Base-by-base conservation (phyloP, 2,329 filamentous ascomycete genomes). In the Talaromyces sp. region DNA sequence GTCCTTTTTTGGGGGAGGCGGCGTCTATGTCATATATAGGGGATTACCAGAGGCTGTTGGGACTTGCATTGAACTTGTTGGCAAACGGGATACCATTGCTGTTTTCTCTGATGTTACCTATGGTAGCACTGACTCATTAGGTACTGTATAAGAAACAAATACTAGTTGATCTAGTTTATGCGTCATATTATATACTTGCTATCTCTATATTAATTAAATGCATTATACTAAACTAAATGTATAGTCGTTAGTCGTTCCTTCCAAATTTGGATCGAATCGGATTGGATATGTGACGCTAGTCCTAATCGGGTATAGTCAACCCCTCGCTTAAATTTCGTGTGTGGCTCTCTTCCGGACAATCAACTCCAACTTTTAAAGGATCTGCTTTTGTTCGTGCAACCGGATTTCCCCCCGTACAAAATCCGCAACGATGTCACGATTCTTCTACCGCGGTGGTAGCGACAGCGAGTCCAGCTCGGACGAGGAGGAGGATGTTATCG, bases 381-480 rank as follows among this genome's bases (percentile, higher is more conserved):
- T 54, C 61, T 39, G 52, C 58, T 51, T 56, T 58, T 49, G 33
- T 29, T 59, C 56, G 57, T 61, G 61, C 56, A 52, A 51, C 39
- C 55, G 62, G 59, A 55, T 56, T 53, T 39, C 56, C 41, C 55
- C 49, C 50, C 51, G 53, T 49, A 47, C 35, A 22, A 27, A 49
- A 61, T 51, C 64, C 63, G 64, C 74, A 79, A 89, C 72, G 58
- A 94, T 93, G 89, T 97, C 94, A 84, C 89, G 91, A 81, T 99
- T 97, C 80, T 97, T 97, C 84, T 89, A 91, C 77, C 89, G 89
- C 75, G 89, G 88, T 80, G 92, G 96, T 78, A 97, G 92, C 86
- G 96, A 93, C 71, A 90, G 86, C 82, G 92, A 97, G 78, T 92
- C 86, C 80, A 91, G 90, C 83, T 96, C 82, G 70, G 93, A 97